Conservation (phyloP, 768 basidiomycete species). For the Kwoniella sp. region DNA sequence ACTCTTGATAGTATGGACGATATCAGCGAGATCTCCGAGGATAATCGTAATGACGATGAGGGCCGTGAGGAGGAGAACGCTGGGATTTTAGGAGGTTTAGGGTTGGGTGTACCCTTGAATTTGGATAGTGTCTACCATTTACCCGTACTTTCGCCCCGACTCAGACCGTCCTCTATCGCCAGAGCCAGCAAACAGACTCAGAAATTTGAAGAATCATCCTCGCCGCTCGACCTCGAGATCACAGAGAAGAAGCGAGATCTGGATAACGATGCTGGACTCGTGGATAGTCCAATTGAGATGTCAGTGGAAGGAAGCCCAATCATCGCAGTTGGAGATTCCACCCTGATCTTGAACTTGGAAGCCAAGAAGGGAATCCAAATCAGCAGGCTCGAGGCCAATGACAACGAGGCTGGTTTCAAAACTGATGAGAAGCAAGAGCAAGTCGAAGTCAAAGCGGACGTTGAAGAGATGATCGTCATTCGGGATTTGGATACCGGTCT, state of each 20-base stretch:
- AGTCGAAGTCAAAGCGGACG: background rate
- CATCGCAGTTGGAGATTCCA: background rate
- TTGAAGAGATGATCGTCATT: conserved; percentile 11
- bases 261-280: background rate
- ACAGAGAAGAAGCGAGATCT: background rate
- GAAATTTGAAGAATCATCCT: background rate
- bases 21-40: background rate
- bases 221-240: too few species aligned
- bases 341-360: background rate
- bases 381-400: background rate
- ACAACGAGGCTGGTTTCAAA: background rate
- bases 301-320: background rate
- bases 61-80: background rate
- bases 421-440: background rate
- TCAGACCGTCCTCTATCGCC: conserved; percentile 6
- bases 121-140: conserved; percentile 19
- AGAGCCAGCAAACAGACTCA: background rate
- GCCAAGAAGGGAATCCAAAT: background rate
- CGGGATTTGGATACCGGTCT: conserved; percentile 22
- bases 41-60: background rate
- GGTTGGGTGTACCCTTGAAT: conserved; percentile 24
- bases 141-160: conserved; percentile 20
- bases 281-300: background rate
- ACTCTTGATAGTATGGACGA: background rate
- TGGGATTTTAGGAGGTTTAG: conserved; percentile 15